Base-by-base conservation (phyloP, 805 yeast species). In the Ogataea naganishii region DNA sequence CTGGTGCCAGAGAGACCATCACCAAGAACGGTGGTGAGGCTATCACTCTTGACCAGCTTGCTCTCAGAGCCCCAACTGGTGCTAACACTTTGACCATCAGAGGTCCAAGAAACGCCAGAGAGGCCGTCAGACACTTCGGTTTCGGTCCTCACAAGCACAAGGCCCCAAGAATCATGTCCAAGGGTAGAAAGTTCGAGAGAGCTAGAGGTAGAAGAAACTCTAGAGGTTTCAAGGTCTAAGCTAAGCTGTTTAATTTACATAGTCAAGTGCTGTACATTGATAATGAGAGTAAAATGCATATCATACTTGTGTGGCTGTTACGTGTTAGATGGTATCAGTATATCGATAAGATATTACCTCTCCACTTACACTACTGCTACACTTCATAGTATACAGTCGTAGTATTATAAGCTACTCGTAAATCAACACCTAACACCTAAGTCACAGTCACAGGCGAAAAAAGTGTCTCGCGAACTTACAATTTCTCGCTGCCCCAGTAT, bases 181-280 rank as follows among this genome's bases (percentile, higher is more conserved):
- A 75, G 68, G 99, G 99, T 69, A 92, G 97, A 81, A 92, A 92
- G 76, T 92, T 92, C 80, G 98, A 92, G 80, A 86, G 92, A 73
- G 99, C 96, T 60, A 92, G 99, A 84, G 99, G 99, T 80, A 94
- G 81, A 72, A 80, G 99, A 76, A 80, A 75, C 68, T 88, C 97
- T 53, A 86, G 94, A 80, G 99, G 95, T 76, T 92, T 92, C 98
- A 92, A 92, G 83, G 99, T 92, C 73, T 92, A 89, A 85, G 51
- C 43, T 40, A 35, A 34, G 37, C 42, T 34, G 29, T 26, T 28
- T 27, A 24, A n/a, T 27, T 8, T 19, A 9, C 10, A 11, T 15
- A 16, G 14, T 12, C 2, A 18, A 17, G 10, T 18, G 16, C n/a
- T 26, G 11, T 18, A 26, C 11, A 20, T 23, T 29, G 14, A 23